These are phyloP conservation scores for Euphrasia arctica DNA, from an alignment of 305 asterid genomes.

Conservation along the genomic window DNA sequence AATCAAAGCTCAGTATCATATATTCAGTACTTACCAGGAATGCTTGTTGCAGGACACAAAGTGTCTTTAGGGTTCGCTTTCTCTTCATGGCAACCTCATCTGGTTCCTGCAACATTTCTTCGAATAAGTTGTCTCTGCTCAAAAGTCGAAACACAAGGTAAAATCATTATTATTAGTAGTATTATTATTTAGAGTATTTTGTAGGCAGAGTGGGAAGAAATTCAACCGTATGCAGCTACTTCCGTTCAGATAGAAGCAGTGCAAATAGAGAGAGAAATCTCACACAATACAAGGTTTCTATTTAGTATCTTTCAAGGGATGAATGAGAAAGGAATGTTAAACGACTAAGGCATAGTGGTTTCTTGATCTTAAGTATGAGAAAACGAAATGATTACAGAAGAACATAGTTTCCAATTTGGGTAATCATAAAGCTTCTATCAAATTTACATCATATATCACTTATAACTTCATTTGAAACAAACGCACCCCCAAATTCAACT, in stretches of 20 bases:
- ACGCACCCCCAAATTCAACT: neutral
- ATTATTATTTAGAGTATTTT: neutral
- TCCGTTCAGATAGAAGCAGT: neutral
- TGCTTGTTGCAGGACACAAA: constrained; percentile 88
- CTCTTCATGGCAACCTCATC: constrained; percentile 83
- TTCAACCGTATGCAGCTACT: neutral
- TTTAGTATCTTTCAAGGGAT: too few relatives aligned
- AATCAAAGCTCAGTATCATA: neutral
- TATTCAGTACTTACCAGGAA: constrained; percentile 61
- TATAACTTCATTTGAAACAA: constrained; percentile 3
- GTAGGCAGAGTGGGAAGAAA: neutral
- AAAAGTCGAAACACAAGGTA: constrained; percentile 21
- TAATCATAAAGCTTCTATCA: neutral
- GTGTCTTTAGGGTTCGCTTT: constrained; percentile 86
- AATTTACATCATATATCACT: neutral
- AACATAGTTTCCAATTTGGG: neutral
- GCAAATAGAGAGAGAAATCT: too few relatives aligned
- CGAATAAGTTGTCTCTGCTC: constrained; percentile 83
- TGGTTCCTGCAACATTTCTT: constrained; percentile 97
- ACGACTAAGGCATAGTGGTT: neutral
- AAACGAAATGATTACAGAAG: neutral
- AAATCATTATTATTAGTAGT: neutral
- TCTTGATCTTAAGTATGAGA: neutral
- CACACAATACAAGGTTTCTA: too few relatives aligned
- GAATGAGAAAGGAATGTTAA: too few relatives aligned